Evolutionary conservation across 306 rosid genomes (phyloP).

Genomic region (Trifolium fragiferum): DNA sequence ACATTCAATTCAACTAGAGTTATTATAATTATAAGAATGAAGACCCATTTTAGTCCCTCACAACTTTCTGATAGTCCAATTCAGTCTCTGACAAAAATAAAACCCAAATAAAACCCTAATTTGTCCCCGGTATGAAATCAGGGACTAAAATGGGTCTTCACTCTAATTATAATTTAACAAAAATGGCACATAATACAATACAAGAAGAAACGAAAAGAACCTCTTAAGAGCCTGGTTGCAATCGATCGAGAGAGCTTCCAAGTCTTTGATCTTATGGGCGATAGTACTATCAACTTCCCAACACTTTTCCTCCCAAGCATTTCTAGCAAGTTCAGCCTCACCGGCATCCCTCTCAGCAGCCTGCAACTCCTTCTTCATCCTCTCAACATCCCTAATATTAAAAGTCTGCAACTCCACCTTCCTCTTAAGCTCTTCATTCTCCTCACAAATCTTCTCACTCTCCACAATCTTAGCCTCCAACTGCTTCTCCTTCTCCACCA

Average conservation of each 20-base stretch:
- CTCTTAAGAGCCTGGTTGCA: slow-evolving; percentile 79
- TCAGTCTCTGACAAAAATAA: too few relatives aligned
- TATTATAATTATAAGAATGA: too few relatives aligned
- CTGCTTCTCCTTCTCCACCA: slow-evolving; percentile 67
- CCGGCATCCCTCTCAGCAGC: slow-evolving; percentile 79
- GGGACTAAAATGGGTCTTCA: too few relatives aligned
- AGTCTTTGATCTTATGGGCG: slow-evolving; percentile 65
- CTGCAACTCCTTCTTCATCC: slow-evolving; percentile 93
- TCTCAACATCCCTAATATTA: slow-evolving; percentile 79
- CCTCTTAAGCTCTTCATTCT: slow-evolving; percentile 71
- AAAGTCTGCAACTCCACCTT: slow-evolving; percentile 72
- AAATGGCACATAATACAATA: background rate
- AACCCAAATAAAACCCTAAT: too few relatives aligned
- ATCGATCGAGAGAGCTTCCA: slow-evolving; percentile 71
- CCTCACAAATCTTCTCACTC: slow-evolving; percentile 56
- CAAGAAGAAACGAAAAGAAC: slow-evolving; percentile 38
- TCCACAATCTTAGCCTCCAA: slow-evolving; percentile 65
- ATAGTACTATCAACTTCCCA: slow-evolving; percentile 70
- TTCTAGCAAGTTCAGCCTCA: slow-evolving; percentile 72
- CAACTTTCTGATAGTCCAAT: too few relatives aligned
- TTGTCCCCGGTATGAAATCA: too few relatives aligned
- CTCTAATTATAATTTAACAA: background rate
- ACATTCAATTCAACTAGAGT: background rate
- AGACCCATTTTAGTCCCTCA: too few relatives aligned
- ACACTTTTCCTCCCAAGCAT: slow-evolving; percentile 75